Conservation (phyloP, 495 filamentous ascomycete genomes). For the Hypoxylon fragiforme region DNA sequence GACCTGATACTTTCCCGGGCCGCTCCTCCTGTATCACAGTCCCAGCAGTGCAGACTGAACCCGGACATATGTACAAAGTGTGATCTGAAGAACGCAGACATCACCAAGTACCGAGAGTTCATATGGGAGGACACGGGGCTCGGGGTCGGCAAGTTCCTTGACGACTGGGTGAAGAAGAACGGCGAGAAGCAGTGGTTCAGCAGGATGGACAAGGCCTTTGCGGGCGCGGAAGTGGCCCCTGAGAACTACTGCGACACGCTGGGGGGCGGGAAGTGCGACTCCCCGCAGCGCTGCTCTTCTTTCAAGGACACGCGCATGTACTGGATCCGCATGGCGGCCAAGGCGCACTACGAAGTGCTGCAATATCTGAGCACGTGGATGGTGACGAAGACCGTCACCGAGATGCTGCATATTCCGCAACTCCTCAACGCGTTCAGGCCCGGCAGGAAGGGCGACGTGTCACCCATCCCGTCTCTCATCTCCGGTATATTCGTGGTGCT, state of each 20-base stretch:
- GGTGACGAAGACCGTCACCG: neutral
- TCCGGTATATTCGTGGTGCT: neutral
- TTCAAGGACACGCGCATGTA: neutral
- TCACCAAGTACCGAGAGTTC: too few species aligned
- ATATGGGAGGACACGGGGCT: too few species aligned
- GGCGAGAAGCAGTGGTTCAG: neutral
- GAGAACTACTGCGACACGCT: neutral
- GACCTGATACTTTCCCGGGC: too few species aligned
- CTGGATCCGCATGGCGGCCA: neutral
- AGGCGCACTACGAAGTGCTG: neutral
- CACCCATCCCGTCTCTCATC: neutral
- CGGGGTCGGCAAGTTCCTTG: neutral
- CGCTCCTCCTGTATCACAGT: too few species aligned
- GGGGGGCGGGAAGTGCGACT: neutral
- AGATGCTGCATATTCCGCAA: neutral
- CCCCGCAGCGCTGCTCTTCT: neutral
- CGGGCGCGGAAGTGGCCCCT: neutral
- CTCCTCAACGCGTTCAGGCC: neutral
- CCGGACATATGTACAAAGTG: too few species aligned
- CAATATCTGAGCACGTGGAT: neutral
- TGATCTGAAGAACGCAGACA: too few species aligned
- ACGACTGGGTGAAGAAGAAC: neutral
- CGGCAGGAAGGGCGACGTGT: neutral
- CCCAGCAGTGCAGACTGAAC: too few species aligned
- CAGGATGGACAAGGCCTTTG: neutral